Percentiles rank a stretch among this genome's conserved stretches.
phyloP scores from a whole-genome alignment of 2,329 filamentous ascomycete species.

The Zasmidium citrigriseum region DNA sequence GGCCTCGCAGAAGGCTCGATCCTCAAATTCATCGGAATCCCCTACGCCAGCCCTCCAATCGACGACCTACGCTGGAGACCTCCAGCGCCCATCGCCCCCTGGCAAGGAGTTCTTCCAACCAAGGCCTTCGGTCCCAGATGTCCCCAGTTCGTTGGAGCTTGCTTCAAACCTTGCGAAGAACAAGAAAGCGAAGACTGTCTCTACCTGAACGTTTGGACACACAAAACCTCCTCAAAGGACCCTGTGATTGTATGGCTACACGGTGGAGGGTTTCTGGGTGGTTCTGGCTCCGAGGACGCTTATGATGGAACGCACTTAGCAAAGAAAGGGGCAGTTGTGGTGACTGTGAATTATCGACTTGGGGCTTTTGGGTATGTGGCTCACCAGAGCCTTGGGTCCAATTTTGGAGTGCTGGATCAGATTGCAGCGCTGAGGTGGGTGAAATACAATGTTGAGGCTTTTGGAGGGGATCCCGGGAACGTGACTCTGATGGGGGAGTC shows the following conservation, averaged over 20 bases:
- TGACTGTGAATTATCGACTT: conserved; percentile 63
- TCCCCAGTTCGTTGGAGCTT: too few relatives aligned
- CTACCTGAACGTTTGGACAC: conserved; percentile 12
- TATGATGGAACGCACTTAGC: conserved; percentile 4
- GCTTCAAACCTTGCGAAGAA: too few relatives aligned
- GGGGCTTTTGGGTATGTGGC: conserved; percentile 68
- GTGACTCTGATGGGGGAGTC: conserved; percentile 31
- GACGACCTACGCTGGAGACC: too few relatives aligned
- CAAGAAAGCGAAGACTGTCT: conserved; percentile 15
- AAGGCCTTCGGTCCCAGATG: too few relatives aligned
- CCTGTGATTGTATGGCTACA: conserved; percentile 9
- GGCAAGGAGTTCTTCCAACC: too few relatives aligned
- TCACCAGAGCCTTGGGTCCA: conserved; percentile 52
- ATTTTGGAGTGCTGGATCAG: conserved; percentile 57
- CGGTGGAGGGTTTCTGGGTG: conserved; percentile 5
- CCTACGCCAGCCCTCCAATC: too few relatives aligned
- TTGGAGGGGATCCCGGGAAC: conserved; percentile 46
- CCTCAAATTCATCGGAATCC: too few relatives aligned
- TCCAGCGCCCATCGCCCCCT: too few relatives aligned
- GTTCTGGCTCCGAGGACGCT: too few relatives aligned
- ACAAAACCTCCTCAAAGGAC: conserved; percentile 4
- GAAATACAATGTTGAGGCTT: conserved; percentile 50
- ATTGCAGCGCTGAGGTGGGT: conserved; percentile 56
- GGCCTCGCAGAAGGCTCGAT: too few relatives aligned
- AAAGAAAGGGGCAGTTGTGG: conserved; percentile 46